Conservation (phyloP, 805 yeast genomes). For the Saturnispora halmiae region DNA sequence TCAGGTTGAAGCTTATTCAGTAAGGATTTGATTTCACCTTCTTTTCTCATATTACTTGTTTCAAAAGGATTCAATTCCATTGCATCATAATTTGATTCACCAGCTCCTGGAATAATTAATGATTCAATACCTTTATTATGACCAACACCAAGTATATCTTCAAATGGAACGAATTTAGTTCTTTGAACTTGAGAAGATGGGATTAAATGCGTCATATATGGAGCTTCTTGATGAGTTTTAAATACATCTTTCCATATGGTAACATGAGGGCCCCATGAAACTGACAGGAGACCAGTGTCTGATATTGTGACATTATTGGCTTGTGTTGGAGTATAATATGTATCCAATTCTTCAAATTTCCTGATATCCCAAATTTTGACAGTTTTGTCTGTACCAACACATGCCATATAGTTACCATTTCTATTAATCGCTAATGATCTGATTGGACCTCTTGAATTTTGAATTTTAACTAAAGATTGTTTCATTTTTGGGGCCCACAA, state of each 20-base stretch:
- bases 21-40: slow-evolving; percentile 77
- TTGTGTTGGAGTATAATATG: slow-evolving; percentile 73
- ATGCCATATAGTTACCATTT: slow-evolving; percentile 90
- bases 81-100: slow-evolving; percentile 96
- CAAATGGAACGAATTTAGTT: slow-evolving; percentile 80
- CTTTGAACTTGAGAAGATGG: slow-evolving; percentile 68
- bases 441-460: slow-evolving; percentile 79
- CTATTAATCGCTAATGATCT: slow-evolving; percentile 79
- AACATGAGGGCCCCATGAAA: slow-evolving; percentile 95
- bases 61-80: slow-evolving; percentile 89
- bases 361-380: slow-evolving; percentile 92
- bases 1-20: slow-evolving; percentile 87
- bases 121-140: slow-evolving; percentile 72
- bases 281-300: slow-evolving; percentile 77
- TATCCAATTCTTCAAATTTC: slow-evolving; percentile 64
- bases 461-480: slow-evolving; percentile 74
- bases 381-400: slow-evolving; percentile 77
- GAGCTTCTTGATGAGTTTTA: slow-evolving; percentile 59
- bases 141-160: slow-evolving; percentile 91
- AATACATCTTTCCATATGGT: slow-evolving; percentile 88
- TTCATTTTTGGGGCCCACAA: slow-evolving; percentile 90
- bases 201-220: slow-evolving; percentile 85
- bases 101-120: slow-evolving; percentile 90
- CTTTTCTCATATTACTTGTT: slow-evolving; percentile 86
- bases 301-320: slow-evolving; percentile 73